Evolutionary conservation across 2,329 filamentous ascomycete genomes (phyloP), one percentile per base, ranked within the genome.

Genomic region (Aspergillus fumigatus): DNA sequence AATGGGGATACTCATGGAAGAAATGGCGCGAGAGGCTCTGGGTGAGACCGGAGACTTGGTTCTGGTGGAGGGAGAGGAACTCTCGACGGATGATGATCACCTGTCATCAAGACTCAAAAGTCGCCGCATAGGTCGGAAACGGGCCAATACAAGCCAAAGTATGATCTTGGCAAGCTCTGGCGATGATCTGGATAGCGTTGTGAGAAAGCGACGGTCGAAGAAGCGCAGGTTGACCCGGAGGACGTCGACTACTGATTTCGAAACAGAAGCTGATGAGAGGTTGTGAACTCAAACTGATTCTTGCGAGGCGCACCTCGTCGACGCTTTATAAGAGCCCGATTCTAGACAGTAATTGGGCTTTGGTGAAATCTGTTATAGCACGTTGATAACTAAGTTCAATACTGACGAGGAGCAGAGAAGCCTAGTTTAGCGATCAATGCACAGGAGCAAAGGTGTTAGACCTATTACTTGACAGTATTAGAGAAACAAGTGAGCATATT

Each of bases 1-100:
- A 1, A 67, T 86, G 62, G 83, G 84, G 0, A 80, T 87, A 14
- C 63, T 88, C 35, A 66, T 87, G 26, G 85, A 88, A 69, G 84
- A 87, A 67, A 75, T 80, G 23, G 77, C 78, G 0, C 75, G 71
- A 43, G 77, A 81, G 45, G 65, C 74, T 3, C 66, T 87, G 19
- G 84, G 82, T 1, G 73, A 81, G 51, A 85, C 79, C 1, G 84
- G 84, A 0, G 81, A 87, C 68, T 67, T 86, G 62, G 80, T 79
- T 0, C 78, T 87, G 54, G 74, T 83, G 3, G 82, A 86, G 63
- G 75, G 73, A 8, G 73, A 77, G 56, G 69, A 66, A 45, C 55
- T 66, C 17, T 60, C 59, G 21, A 63, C 64, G 23, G 60, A 64
- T 45, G 67, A 69, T 14, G 60, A 57, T 38, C 60, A 59, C 19